Evolutionary conservation across 768 basidiomycete genomes (phyloP), one percentile per base, ranked within the genome.

Genomic region (Favolaschia claudopus): DNA sequence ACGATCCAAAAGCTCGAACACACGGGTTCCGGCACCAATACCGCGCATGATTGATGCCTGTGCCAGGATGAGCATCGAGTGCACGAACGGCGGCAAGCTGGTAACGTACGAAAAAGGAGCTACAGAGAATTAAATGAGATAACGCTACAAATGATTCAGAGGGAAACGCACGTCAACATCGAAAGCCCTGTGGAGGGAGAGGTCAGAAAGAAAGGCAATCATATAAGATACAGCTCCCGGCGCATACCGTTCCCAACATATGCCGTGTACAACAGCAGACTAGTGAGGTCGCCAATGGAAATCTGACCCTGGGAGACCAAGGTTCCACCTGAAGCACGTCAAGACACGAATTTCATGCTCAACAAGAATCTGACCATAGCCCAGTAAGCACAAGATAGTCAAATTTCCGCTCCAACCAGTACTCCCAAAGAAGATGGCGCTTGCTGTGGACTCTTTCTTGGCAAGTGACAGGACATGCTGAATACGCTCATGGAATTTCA

Each of bases 1-100:
- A 40, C 94, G 86, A 67, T 94, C 94, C 10, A 98, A 79, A 15
- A 99, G 85, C 62, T 96, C 94, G 72, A 99, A 99, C n/a, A 98
- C 89, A 20, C 96, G 90, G 0, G 86, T 84, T 17, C 94, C 93
- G 1, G 96, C 96, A 55, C 96, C 96, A 47, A 98, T 88, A 51
- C 93, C 96, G 50, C 94, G 93, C 96, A 99, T 99, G 53, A 99
- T 89, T 36, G 94, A 95, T 10, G 93, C 85, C 92, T 93, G 62
- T 24, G 39, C 29, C 24, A 32, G 19, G 47, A 24, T 60, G 20
- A 62, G 58, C 40, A 52, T 40, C 61, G 66, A 59, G 36, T 43
- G 9, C 14, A 72, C 74, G 60, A 71, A 78, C 77, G 62, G 77
- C 76, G 55, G 79, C 81, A 56, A 20, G 39, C 24, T 44, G 9